Conservation (phyloP, 2,329 filamentous ascomycete species). For the Nemania sp. region DNA sequence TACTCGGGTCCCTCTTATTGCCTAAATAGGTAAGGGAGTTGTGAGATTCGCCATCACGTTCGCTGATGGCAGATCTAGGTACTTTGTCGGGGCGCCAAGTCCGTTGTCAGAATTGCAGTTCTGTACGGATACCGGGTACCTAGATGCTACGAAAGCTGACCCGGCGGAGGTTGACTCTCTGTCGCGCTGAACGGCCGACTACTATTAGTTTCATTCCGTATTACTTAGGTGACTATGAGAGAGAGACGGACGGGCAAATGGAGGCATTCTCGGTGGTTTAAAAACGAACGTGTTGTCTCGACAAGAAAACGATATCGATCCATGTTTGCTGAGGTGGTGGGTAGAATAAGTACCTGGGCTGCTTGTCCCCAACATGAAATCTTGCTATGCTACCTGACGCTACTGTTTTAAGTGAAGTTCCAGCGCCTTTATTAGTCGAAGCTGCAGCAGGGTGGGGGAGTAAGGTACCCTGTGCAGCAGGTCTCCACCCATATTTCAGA, state of each 20-base stretch:
- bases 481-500: constrained; percentile 28
- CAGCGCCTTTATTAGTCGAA: constrained; percentile 11
- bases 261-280: neutral
- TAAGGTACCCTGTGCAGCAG: constrained; percentile 22
- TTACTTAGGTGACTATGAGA: neutral
- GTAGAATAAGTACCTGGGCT: constrained; percentile 14
- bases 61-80: constrained; percentile 9
- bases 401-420: constrained; percentile 14
- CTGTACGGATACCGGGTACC: constrained; percentile 3
- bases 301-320: neutral
- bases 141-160: neutral
- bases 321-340: constrained; percentile 30
- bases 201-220: neutral
- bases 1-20: constrained; percentile 24
- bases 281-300: constrained; percentile 1
- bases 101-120: constrained; percentile 19
- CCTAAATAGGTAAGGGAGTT: constrained; percentile 27
- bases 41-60: constrained; percentile 22
- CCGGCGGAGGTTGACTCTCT: neutral
- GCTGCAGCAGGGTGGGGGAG: constrained; percentile 4
- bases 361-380: constrained; percentile 22
- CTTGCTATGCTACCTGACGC: neutral
- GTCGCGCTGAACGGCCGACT: neutral
- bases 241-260: neutral
- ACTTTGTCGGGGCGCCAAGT: constrained; percentile 31